phyloP scores from a whole-genome alignment of 805 yeast genomes.

The Saturnispora gosingensis region DNA sequence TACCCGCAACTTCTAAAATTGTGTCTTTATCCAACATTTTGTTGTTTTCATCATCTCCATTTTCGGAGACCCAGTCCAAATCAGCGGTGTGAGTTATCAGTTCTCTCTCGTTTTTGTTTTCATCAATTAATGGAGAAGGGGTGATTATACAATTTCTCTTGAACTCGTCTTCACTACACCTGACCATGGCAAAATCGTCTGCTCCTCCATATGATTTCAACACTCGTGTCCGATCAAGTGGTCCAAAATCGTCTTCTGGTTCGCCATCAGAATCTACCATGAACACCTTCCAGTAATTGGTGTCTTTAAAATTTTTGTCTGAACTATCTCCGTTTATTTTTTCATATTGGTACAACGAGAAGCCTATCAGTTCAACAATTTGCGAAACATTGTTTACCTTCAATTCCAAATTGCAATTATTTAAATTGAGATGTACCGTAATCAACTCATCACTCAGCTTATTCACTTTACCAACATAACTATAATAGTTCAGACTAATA shows the following conservation, averaged over 20 bases:
- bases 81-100: background rate
- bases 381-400: constrained; percentile 29
- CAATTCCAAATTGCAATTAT: constrained; percentile 16
- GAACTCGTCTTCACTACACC: constrained; percentile 41
- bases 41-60: background rate
- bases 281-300: constrained; percentile 67
- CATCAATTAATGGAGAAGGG: constrained; percentile 34
- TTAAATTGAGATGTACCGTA: constrained; percentile 14
- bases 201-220: constrained; percentile 61
- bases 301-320: constrained; percentile 31
- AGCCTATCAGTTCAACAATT: constrained; percentile 51
- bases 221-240: constrained; percentile 58
- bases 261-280: constrained; percentile 93
- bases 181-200: constrained; percentile 72
- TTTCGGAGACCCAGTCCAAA: background rate
- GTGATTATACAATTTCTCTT: constrained; percentile 40
- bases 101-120: background rate
- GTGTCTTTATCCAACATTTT: background rate
- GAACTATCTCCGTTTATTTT: constrained; percentile 9
- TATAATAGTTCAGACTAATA: constrained; percentile 35
- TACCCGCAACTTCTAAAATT: constrained; percentile 8
- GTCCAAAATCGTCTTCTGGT: constrained; percentile 86
- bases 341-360: constrained; percentile 30
- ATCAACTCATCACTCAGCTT: constrained; percentile 8
- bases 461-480: constrained; percentile 18